These are phyloP conservation scores for Boechera stricta DNA, from an alignment of 345 rosid genomes.

Conservation along the genomic window DNA sequence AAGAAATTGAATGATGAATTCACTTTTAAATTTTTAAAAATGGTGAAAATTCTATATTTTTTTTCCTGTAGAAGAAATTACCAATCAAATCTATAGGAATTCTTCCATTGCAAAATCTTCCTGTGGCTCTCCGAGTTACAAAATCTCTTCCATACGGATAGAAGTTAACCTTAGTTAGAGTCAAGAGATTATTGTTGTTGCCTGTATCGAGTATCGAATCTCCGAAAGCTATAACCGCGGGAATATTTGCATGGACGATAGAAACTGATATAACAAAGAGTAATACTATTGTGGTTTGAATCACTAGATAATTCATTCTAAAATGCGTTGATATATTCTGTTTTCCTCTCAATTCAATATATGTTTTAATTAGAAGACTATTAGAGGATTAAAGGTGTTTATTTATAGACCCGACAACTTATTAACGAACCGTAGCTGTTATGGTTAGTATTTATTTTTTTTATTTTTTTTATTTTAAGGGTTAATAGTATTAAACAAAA, in stretches of 20 bases:
- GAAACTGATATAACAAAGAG: conserved; percentile 6
- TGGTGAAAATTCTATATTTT: not conserved
- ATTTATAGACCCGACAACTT: conserved; percentile 1
- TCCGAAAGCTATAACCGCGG: conserved; percentile 49
- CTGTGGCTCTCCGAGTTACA: conserved; percentile 37
- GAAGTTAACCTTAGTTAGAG: conserved; percentile 43
- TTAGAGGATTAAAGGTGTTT: not conserved
- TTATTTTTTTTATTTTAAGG: too few species aligned
- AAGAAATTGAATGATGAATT: not conserved
- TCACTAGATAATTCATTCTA: conserved; percentile 4
- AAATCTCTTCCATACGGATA: conserved; percentile 50
- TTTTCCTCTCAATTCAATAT: not conserved
- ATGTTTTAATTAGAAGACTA: not conserved
- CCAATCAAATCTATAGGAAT: conserved; percentile 50
- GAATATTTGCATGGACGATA: conserved; percentile 25
- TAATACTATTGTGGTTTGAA: conserved; percentile 12
- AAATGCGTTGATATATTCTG: not conserved
- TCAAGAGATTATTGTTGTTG: conserved; percentile 40
- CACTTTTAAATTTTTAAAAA: not conserved
- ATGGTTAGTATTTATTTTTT: not conserved
- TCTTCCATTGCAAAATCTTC: conserved; percentile 50
- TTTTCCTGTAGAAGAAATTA: not conserved
- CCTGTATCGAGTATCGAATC: conserved; percentile 55
- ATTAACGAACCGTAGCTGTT: conserved; percentile 15
- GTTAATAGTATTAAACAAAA: too few species aligned